phyloP scores from a whole-genome alignment of 2,329 filamentous ascomycete species.

The Fusarium avenaceum region DNA sequence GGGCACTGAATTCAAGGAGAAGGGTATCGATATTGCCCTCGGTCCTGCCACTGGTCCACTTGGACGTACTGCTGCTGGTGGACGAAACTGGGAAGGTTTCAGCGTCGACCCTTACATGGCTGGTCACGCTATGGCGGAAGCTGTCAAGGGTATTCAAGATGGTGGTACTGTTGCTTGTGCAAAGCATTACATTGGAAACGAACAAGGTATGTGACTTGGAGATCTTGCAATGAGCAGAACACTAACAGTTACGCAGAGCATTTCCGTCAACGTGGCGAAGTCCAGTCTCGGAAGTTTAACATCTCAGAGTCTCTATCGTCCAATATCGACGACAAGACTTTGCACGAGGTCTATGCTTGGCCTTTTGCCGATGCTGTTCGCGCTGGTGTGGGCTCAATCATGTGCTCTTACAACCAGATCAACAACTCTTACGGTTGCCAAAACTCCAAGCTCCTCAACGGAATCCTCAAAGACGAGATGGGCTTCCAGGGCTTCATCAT shows the following conservation, averaged over 20 bases:
- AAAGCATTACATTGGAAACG: slow-evolving; percentile 81
- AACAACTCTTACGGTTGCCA: slow-evolving; percentile 87
- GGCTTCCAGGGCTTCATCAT: slow-evolving; percentile 86
- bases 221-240: accelerated
- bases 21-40: slow-evolving; percentile 82
- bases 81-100: slow-evolving; percentile 75
- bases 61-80: slow-evolving; percentile 61
- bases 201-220: slow-evolving; percentile 65
- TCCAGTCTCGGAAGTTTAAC: slow-evolving; percentile 67
- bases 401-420: slow-evolving; percentile 81
- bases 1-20: slow-evolving; percentile 75
- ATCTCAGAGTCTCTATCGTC: slow-evolving; percentile 71
- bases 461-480: slow-evolving; percentile 81
- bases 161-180: slow-evolving; percentile 86
- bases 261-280: slow-evolving; percentile 74
- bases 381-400: slow-evolving; percentile 73
- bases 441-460: slow-evolving; percentile 82
- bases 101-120: slow-evolving; percentile 81
- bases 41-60: slow-evolving; percentile 63
- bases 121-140: slow-evolving; percentile 78
- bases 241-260: slow-evolving; percentile 63
- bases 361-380: slow-evolving; percentile 80
- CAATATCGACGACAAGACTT: slow-evolving; percentile 78
- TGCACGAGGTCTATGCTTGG: slow-evolving; percentile 84
- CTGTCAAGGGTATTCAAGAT: slow-evolving; percentile 84